phyloP scores from a whole-genome alignment of 164 flowering plant species.

The Vitis vinifera region DNA sequence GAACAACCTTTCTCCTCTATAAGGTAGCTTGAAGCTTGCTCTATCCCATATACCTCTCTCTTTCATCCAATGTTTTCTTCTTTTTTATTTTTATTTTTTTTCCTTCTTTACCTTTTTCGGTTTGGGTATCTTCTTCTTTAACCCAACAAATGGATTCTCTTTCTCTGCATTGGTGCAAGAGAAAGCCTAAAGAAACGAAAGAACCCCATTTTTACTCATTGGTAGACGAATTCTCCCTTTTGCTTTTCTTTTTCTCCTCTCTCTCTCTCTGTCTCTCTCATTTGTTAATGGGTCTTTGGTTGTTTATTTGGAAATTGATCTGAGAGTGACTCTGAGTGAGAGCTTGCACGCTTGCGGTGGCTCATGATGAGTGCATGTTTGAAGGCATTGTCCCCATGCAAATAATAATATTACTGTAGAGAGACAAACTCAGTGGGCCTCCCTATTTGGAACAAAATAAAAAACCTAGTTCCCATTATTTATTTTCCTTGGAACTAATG shows the following conservation, averaged over 20 bases:
- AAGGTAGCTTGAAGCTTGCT: slow-evolving; percentile 27
- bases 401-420: slow-evolving; percentile 6
- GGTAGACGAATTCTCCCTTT: slow-evolving; percentile 13
- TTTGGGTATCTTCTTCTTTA: slow-evolving; percentile 19
- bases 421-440: slow-evolving; percentile 19
- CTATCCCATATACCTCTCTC: slow-evolving; percentile 6
- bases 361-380: slow-evolving; percentile 21
- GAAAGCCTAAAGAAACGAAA: slow-evolving; percentile 34
- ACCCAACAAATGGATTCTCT: slow-evolving; percentile 15
- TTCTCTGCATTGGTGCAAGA: slow-evolving; percentile 36
- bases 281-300: no score
- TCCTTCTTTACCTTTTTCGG: not conserved
- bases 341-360: slow-evolving; percentile 17
- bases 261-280: not conserved
- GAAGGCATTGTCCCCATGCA: slow-evolving; percentile 27
- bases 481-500: slow-evolving; percentile 1
- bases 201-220: slow-evolving; percentile 10
- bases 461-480: slow-evolving; percentile 12
- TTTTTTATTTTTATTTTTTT: slow-evolving; percentile 5
- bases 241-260: slow-evolving; percentile 10
- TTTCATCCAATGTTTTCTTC: not conserved
- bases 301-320: no score
- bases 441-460: slow-evolving; percentile 10
- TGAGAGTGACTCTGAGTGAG: not conserved
- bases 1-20: slow-evolving; percentile 27